phyloP scores from a whole-genome alignment of 495 filamentous ascomycete species.

The Durotheca rogersii region DNA sequence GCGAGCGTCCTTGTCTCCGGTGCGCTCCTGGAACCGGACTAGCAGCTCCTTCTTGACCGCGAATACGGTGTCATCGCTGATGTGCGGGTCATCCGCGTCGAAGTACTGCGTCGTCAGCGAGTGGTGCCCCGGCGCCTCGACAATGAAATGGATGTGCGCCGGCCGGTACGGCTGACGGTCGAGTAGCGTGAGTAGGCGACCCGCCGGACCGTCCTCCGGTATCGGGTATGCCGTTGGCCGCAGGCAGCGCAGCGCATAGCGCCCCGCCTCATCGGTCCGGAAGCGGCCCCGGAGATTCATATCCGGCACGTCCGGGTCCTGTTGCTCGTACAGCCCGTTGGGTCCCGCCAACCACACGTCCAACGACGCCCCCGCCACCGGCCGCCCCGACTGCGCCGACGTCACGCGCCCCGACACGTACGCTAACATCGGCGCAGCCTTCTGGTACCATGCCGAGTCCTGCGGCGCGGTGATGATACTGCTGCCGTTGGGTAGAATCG shows the following conservation, averaged over 20 bases:
- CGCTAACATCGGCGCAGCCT: conserved; percentile 55
- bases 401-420: conserved; percentile 65
- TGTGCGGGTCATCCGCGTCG: conserved; percentile 62
- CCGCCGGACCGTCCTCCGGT: conserved; percentile 62
- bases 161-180: conserved; percentile 72
- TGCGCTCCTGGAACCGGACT: conserved; percentile 61
- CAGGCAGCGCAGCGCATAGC: conserved; percentile 67
- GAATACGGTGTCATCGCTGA: conserved; percentile 69
- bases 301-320: conserved; percentile 68
- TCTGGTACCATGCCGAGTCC: conserved; percentile 37
- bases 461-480: conserved; percentile 52
- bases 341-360: conserved; percentile 78
- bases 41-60: conserved; percentile 75
- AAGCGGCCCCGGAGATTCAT: conserved; percentile 76
- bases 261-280: conserved; percentile 62
- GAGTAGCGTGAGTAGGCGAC: conserved; percentile 54
- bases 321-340: conserved; percentile 79
- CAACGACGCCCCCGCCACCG: conserved; percentile 62
- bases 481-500: conserved; percentile 60
- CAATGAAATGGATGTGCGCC: conserved; percentile 75
- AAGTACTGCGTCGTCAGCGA: conserved; percentile 74
- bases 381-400: conserved; percentile 56
- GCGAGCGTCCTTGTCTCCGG: conserved; percentile 59
- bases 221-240: conserved; percentile 73
- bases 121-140: conserved; percentile 45